Evolutionary conservation across 179 eudicot genomes (phyloP), one percentile per base, ranked within the genome.

Genomic region (Nepenthes alata): DNA sequence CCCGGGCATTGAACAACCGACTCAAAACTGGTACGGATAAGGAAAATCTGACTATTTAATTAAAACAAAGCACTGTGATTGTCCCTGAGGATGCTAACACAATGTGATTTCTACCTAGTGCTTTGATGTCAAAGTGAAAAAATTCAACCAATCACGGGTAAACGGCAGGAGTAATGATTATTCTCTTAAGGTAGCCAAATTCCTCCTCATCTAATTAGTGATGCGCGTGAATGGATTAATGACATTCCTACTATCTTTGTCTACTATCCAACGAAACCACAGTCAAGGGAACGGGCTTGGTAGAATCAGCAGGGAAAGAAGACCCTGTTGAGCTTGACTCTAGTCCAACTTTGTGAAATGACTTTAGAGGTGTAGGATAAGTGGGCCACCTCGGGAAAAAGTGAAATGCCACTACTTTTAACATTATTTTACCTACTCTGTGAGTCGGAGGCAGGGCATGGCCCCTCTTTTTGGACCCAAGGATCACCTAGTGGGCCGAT

Each of bases 251-350:
- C 55, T 52, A 16, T 52, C 55, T 16, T 16, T 52, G 1, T 52
- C 55, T 52, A 52, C 14, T 70, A 75, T 75, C 78, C 49, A 66
- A 59, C 66, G 59, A 75, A 75, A 75, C 78, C 78, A 75, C 60
- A 75, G 55, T 69, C 79, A 75, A 70, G 72, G 75, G 78, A 77
- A 74, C 63, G 65, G 75, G 80, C 73, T 67, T 68, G 73, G 78
- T 75, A 78, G 75, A 77, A 77, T 78, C 67, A 77, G 69, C 69
- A 64, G 78, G 81, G 73, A 77, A 77, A 77, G 81, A 74, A 77
- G 78, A 74, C 81, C 76, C 78, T 77, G 78, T 77, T 77, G 81
- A 77, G 81, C 78, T 77, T 77, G 81, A 77, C 79, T 78, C 79
- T 78, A 78, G 77, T 78, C 71, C 63, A 59, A 77, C 77, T 73